phyloP scores from a whole-genome alignment of 306 rosid genomes.

The Quercus aquifolioides region DNA sequence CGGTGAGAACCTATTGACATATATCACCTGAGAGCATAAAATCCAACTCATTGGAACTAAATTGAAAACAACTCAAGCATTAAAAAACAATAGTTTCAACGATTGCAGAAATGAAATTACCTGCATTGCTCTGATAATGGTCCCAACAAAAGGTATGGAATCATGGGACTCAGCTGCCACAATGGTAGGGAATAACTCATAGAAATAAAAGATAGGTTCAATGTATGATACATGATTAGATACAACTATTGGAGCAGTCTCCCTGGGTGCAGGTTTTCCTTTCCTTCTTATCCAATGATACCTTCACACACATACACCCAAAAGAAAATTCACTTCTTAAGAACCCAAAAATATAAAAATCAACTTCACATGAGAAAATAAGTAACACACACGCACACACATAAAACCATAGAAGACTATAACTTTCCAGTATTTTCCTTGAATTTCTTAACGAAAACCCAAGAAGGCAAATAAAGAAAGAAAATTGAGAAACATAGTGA shows the following conservation, averaged over 20 bases:
- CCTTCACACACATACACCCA: conserved; percentile 40
- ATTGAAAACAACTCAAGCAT: conserved; percentile 13
- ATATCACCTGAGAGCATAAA: conserved; percentile 67
- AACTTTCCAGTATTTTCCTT: neutral
- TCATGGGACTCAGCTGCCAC: conserved; percentile 98
- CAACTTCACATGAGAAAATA: neutral
- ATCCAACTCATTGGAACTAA: neutral
- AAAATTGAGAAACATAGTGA: too few relatives aligned
- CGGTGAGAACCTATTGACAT: conserved; percentile 76
- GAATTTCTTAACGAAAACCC: neutral
- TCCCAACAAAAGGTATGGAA: conserved; percentile 87
- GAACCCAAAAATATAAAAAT: conserved; percentile 16
- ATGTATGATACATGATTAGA: conserved; percentile 91
- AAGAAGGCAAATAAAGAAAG: too few relatives aligned
- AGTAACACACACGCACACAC: neutral
- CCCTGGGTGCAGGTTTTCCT: conserved; percentile 93
- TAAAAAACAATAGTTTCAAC: neutral
- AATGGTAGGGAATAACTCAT: conserved; percentile 85
- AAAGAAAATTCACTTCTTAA: neutral
- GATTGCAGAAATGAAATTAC: conserved; percentile 39
- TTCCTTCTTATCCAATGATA: conserved; percentile 95
- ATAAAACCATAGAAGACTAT: too few relatives aligned
- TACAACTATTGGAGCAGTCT: conserved; percentile 79
- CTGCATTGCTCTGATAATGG: conserved; percentile 99
- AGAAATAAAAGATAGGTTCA: conserved; percentile 95